Percentiles rank a stretch among this genome's conserved stretches.
phyloP scores from a whole-genome alignment of 352 stramenopile genomes.

The Phytophthora europaea region DNA sequence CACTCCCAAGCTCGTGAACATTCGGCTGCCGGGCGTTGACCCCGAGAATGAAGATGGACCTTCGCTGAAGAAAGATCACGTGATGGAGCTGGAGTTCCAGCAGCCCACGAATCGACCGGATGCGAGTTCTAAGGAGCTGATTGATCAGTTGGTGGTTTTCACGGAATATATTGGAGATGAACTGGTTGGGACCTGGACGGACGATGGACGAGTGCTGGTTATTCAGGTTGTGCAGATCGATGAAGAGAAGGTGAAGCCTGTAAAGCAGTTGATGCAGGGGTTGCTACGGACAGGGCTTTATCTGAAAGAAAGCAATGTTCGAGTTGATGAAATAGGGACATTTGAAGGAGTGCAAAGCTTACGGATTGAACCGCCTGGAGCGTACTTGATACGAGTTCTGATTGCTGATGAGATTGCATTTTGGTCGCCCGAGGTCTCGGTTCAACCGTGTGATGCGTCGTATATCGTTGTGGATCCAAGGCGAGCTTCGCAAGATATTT shows the following conservation, averaged over 20 bases:
- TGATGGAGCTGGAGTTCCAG: slow-evolving; percentile 65
- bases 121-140: slow-evolving; percentile 35
- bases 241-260: slow-evolving; percentile 41
- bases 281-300: slow-evolving; percentile 40
- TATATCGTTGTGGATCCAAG: slow-evolving; percentile 28
- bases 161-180: slow-evolving; percentile 68
- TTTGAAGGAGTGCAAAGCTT: slow-evolving; percentile 39
- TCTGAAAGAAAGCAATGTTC: slow-evolving; percentile 4
- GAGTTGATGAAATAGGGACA: background rate
- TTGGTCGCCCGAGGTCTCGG: slow-evolving; percentile 29
- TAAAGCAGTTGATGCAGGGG: slow-evolving; percentile 54
- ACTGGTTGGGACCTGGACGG: slow-evolving; percentile 47
- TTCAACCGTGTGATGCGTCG: slow-evolving; percentile 31
- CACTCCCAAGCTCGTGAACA: slow-evolving; percentile 56
- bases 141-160: slow-evolving; percentile 64
- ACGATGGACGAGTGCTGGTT: slow-evolving; percentile 49
- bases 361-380: slow-evolving; percentile 49
- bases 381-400: slow-evolving; percentile 42
- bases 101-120: slow-evolving; percentile 60
- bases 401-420: slow-evolving; percentile 1
- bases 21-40: slow-evolving; percentile 57
- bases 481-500: background rate
- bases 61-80: slow-evolving; percentile 50
- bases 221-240: slow-evolving; percentile 57
- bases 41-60: background rate